Percentiles rank a stretch among this genome's conserved stretches.
Evolutionary conservation across 495 filamentous ascomycete genomes (phyloP).

Genomic region (Cairneyella variabilis): DNA sequence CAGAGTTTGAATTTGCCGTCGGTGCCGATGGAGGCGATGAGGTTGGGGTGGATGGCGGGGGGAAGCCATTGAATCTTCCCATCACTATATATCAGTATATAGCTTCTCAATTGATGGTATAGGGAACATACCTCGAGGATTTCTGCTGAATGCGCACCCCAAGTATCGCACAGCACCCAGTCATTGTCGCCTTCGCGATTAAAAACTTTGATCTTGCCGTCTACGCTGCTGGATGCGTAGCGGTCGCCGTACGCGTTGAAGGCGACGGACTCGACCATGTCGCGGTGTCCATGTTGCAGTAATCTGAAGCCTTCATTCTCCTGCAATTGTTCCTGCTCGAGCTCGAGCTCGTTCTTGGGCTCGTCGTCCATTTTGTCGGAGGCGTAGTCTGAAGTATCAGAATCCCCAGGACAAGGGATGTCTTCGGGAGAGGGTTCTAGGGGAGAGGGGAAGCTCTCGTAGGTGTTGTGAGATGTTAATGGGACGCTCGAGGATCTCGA

Average conservation of each 20-base stretch:
- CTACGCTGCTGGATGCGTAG: conserved; percentile 83
- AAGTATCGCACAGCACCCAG: conserved; percentile 81
- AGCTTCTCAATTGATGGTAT: not conserved
- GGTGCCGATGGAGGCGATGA: conserved; percentile 65
- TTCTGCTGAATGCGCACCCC: conserved; percentile 89
- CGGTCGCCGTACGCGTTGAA: conserved; percentile 84
- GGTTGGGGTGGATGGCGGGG: conserved; percentile 51
- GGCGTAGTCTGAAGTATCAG: too few species aligned
- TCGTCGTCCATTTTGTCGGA: too few species aligned
- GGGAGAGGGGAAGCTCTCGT: too few species aligned
- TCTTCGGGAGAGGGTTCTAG: too few species aligned
- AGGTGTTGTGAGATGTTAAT: too few species aligned
- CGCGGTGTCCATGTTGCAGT: conserved; percentile 58
- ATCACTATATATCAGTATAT: too few species aligned
- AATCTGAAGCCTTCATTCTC: too few species aligned
- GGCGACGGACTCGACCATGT: conserved; percentile 63
- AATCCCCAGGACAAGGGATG: too few species aligned
- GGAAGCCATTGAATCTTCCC: conserved; percentile 72
- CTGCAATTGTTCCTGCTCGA: too few species aligned
- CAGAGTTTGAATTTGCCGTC: conserved; percentile 87
- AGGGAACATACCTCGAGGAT: conserved; percentile 69
- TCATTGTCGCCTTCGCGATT: conserved; percentile 69
- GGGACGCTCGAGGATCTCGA: too few species aligned
- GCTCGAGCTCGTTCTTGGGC: too few species aligned
- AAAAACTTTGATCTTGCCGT: conserved; percentile 93